Evolutionary conservation across 1,284 basidiomycete genomes (phyloP).

Genomic region (Puccinia novopanici): DNA sequence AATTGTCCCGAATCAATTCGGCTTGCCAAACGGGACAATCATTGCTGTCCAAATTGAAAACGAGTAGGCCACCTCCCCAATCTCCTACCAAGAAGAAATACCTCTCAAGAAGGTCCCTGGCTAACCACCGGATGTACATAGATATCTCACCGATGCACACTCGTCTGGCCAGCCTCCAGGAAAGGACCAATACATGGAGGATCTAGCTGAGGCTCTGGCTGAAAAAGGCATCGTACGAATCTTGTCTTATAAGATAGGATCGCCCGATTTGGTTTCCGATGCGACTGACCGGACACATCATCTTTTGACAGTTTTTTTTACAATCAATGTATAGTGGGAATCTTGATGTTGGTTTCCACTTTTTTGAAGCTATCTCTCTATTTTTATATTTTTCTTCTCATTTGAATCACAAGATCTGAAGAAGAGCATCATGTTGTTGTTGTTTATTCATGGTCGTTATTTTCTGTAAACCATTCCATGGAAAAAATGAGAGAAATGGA

Average conservation of each 20-base stretch:
- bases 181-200: constrained; percentile 68
- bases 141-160: constrained; percentile 53
- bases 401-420: no score
- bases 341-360: no score
- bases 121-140: not conserved
- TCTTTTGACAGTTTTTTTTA: constrained; percentile 27
- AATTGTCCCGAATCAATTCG: constrained; percentile 29
- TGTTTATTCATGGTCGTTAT: no score
- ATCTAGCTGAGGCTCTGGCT: constrained; percentile 67
- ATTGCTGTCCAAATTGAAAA: constrained; percentile 75
- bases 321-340: no score
- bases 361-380: no score
- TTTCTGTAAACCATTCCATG: no score
- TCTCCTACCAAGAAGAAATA: no score
- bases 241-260: not conserved
- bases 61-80: constrained; percentile 66
- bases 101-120: no score
- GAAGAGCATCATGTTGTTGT: no score
- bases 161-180: constrained; percentile 55
- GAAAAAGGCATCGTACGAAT: constrained; percentile 66
- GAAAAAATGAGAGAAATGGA: no score
- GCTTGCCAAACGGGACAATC: constrained; percentile 67
- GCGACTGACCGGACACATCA: not conserved
- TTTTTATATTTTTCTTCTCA: no score
- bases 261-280: not conserved